Percentiles rank a stretch among this genome's conserved stretches.
phyloP scores from a whole-genome alignment of 1,139 yeast genomes.

The Wickerhamomyces sp. region DNA sequence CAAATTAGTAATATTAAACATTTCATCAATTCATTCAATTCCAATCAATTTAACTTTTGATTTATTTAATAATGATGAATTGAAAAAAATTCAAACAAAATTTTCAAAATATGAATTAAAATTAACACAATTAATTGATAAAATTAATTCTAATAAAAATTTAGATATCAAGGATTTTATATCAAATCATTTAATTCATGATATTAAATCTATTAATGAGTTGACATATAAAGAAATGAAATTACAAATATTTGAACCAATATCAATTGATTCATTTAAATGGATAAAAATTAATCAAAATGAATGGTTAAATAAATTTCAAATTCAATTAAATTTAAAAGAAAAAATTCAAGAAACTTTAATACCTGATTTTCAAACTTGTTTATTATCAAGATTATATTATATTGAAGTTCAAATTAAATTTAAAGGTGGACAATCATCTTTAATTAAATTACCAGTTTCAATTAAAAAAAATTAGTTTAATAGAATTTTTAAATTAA shows the following conservation, averaged over 20 bases:
- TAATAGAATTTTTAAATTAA: no score
- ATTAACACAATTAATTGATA: constrained; percentile 1
- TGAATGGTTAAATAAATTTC: constrained; percentile 8
- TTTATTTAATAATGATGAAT: constrained; percentile 8
- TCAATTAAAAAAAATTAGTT: no score
- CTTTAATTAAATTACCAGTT: constrained; percentile 28
- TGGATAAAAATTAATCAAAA: background rate
- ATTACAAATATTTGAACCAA: constrained; percentile 8
- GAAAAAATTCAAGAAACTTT: constrained; percentile 35
- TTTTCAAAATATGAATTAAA: constrained; percentile 8
- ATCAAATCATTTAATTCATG: constrained; percentile 10
- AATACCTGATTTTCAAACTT: constrained; percentile 55
- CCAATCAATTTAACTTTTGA: constrained; percentile 24
- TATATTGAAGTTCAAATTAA: constrained; percentile 32
- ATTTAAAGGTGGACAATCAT: constrained; percentile 26
- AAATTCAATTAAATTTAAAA: constrained; percentile 23
- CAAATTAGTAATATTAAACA: constrained; percentile 18
- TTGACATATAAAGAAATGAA: constrained; percentile 9
- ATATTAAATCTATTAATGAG: constrained; percentile 19
- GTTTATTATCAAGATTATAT: constrained; percentile 49
- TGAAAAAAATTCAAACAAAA: constrained; percentile 8
- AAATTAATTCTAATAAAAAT: constrained; percentile 6
- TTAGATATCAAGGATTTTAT: constrained; percentile 8
- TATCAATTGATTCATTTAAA: background rate
- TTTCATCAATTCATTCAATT: constrained; percentile 19